phyloP scores from a whole-genome alignment of 2,329 filamentous ascomycete genomes.

The Saccharata proteae region DNA sequence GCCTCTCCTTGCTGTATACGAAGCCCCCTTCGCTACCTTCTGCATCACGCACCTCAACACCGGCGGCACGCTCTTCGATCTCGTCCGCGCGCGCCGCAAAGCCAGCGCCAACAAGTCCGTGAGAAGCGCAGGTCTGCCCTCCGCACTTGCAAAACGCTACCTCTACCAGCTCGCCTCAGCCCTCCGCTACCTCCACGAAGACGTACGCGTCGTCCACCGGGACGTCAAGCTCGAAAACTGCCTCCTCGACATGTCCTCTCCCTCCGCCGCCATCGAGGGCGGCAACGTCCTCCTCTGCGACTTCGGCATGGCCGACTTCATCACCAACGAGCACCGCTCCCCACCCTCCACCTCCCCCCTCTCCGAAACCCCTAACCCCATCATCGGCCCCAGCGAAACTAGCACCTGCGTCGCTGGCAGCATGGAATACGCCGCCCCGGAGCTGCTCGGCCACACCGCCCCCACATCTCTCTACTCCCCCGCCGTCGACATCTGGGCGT shows the following conservation, averaged over 20 bases:
- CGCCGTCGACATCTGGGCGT: slow-evolving; percentile 55
- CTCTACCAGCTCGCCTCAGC: slow-evolving; percentile 51
- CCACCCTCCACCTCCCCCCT: slow-evolving; percentile 36
- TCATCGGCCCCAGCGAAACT: slow-evolving; percentile 43
- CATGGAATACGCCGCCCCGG: slow-evolving; percentile 42
- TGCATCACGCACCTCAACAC: slow-evolving; percentile 54
- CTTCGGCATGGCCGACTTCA: slow-evolving; percentile 58
- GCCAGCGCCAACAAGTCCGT: slow-evolving; percentile 15
- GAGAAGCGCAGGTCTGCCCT: slow-evolving; percentile 34
- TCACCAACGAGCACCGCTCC: slow-evolving; percentile 42
- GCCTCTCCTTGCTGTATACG: slow-evolving; percentile 50
- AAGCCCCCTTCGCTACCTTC: slow-evolving; percentile 56
- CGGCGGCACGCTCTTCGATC: slow-evolving; percentile 52
- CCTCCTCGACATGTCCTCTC: slow-evolving; percentile 43
- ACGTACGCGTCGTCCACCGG: slow-evolving; percentile 53
- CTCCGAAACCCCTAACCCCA: slow-evolving; percentile 24
- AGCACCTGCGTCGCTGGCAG: slow-evolving; percentile 49
- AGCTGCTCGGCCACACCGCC: slow-evolving; percentile 28
- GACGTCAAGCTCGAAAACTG: slow-evolving; percentile 61
- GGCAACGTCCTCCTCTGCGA: slow-evolving; percentile 53
- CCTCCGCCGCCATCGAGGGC: slow-evolving; percentile 34
- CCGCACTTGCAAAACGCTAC: slow-evolving; percentile 45
- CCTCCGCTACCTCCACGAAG: slow-evolving; percentile 54
- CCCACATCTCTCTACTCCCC: slow-evolving; percentile 33
- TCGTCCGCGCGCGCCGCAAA: slow-evolving; percentile 43